Percentiles rank a stretch among this genome's conserved stretches.
Conservation (phyloP, 768 basidiomycete genomes). For the Lactarius hatsudake region DNA sequence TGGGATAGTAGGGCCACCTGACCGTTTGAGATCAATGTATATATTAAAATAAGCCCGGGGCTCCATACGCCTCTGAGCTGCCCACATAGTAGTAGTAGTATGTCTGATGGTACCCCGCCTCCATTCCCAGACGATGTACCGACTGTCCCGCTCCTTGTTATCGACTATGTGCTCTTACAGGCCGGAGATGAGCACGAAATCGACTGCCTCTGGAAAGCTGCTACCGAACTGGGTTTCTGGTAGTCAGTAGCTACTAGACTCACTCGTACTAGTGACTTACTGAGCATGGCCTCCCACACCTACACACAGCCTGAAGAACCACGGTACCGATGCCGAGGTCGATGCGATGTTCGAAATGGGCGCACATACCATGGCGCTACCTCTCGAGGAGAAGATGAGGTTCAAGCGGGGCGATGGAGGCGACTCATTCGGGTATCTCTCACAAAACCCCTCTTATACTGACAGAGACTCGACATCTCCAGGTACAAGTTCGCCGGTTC, state of each 20-base stretch:
- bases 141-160: slow-evolving; percentile 45
- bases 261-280: neutral
- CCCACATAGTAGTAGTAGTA: slow-evolving; percentile 17
- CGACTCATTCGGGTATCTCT: neutral
- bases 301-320: slow-evolving; percentile 41
- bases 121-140: slow-evolving; percentile 46
- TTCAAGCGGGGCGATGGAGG: slow-evolving; percentile 43
- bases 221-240: slow-evolving; percentile 52
- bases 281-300: neutral
- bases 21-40: neutral
- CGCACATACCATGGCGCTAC: slow-evolving; percentile 37
- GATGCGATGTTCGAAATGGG: slow-evolving; percentile 42
- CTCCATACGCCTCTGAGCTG: neutral
- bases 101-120: slow-evolving; percentile 37
- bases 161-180: slow-evolving; percentile 43
- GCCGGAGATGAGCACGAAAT: slow-evolving; percentile 39
- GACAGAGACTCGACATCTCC: neutral
- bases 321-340: slow-evolving; percentile 38
- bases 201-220: slow-evolving; percentile 46
- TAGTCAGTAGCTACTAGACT: slow-evolving; percentile 40
- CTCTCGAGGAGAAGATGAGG: slow-evolving; percentile 40
- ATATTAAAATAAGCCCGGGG: neutral
- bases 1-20: too few species aligned
- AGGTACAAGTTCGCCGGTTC: slow-evolving; percentile 28
- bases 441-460: too few species aligned